These are phyloP conservation scores for Rhodamnia rubescens DNA, from an alignment of 345 rosid species.

Conservation along the genomic window DNA sequence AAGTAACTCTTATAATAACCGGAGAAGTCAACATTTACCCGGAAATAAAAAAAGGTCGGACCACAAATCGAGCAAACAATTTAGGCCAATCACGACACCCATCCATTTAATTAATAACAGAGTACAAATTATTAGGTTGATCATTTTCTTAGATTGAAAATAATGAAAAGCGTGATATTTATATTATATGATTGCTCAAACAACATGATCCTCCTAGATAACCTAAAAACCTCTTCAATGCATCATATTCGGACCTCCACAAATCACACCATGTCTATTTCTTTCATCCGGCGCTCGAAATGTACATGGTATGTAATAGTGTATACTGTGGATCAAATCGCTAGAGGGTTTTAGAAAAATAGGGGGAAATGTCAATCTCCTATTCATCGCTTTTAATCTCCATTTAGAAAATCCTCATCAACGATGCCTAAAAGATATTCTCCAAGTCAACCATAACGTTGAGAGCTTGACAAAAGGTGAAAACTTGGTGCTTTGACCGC, in stretches of 20 bases:
- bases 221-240: neutral
- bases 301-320: no score
- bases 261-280: neutral
- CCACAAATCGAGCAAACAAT: neutral
- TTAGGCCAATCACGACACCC: neutral
- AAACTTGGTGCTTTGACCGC: no score
- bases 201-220: accelerated
- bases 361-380: neutral
- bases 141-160: neutral
- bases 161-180: neutral
- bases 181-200: accelerated
- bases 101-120: neutral
- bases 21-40: neutral
- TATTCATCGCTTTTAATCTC: neutral
- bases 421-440: neutral
- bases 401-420: neutral
- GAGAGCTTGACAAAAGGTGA: neutral
- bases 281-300: neutral
- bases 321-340: neutral
- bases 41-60: neutral
- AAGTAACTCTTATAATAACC: neutral
- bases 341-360: neutral
- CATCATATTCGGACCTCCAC: accelerated
- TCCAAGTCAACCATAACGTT: neutral
- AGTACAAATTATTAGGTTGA: neutral